Conservation (phyloP, 192 early-diverging fungal genomes). For the Coemansia furcata region DNA sequence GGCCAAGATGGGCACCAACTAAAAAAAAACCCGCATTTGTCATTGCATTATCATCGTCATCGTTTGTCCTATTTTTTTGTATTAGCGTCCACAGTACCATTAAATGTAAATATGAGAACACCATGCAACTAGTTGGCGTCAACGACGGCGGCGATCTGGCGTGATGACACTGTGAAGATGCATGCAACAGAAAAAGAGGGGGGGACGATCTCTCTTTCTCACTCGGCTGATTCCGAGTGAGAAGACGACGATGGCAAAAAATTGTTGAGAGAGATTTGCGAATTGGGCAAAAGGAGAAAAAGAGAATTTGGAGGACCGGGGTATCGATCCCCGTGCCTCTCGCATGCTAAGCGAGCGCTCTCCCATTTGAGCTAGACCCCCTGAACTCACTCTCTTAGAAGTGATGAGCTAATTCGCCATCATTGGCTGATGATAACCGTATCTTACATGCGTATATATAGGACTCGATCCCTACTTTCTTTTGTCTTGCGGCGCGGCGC, state of each 20-base stretch:
- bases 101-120: constrained; percentile 1
- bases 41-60: neutral
- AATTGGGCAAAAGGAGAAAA: neutral
- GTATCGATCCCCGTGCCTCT: neutral
- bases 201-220: too few species aligned
- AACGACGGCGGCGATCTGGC: too few species aligned
- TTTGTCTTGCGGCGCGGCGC: too few species aligned
- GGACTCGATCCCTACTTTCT: too few species aligned
- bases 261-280: too few species aligned
- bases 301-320: neutral
- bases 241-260: too few species aligned
- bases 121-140: neutral
- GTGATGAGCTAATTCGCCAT: neutral
- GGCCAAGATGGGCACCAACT: constrained; percentile 1
- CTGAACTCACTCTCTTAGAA: neutral
- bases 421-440: neutral
- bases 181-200: too few species aligned
- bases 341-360: neutral
- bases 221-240: too few species aligned
- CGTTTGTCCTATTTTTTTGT: neutral
- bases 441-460: too few species aligned
- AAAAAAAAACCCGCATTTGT: neutral
- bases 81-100: neutral
- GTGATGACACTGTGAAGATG: too few species aligned
- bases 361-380: neutral